Percentiles rank a stretch among this genome's conserved stretches.
Evolutionary conservation across 164 flowering plant species (phyloP).

Genomic region (Warburgia ugandensis): DNA sequence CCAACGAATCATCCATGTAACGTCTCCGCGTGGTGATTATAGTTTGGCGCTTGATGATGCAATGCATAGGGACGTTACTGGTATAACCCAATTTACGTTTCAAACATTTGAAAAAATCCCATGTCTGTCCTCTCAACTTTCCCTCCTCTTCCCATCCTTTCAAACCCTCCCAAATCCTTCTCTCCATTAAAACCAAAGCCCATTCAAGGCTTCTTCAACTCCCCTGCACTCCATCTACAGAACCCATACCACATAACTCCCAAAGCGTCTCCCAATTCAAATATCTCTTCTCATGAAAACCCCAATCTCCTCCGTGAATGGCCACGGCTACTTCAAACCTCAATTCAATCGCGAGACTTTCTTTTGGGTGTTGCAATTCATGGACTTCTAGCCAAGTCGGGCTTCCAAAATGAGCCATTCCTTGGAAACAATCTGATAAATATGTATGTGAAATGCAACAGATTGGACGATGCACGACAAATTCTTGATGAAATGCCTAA

Average conservation of each 20-base stretch:
- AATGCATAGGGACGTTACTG: too few relatives aligned
- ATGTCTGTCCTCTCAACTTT: conserved; percentile 13
- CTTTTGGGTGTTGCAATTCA: conserved; percentile 25
- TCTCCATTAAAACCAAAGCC: conserved; percentile 7
- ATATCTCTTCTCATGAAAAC: conserved; percentile 7
- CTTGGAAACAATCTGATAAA: conserved; percentile 28
- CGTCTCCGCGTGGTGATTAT: too few relatives aligned
- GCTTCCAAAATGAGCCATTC: conserved; percentile 15
- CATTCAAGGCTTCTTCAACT: conserved; percentile 1
- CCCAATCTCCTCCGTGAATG: conserved; percentile 14
- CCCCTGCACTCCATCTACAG: conserved; percentile 1
- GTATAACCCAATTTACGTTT: too few relatives aligned
- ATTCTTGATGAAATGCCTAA: conserved; percentile 27
- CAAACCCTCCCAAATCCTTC: conserved; percentile 1
- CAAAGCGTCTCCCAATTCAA: conserved; percentile 2
- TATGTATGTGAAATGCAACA: conserved; percentile 17
- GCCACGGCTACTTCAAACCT: conserved; percentile 29
- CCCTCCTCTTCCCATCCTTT: conserved; percentile 3
- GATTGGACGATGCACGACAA: conserved; percentile 19
- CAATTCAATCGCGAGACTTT: conserved; percentile 19
- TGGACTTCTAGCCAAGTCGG: conserved; percentile 24
- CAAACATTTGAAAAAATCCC: conserved; percentile 8
- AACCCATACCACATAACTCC: conserved; percentile 4
- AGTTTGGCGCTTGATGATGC: too few relatives aligned
- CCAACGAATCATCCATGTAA: too few relatives aligned